Evolutionary conservation across 2,329 filamentous ascomycete genomes (phyloP).

Genomic region (Cercospora sp.): DNA sequence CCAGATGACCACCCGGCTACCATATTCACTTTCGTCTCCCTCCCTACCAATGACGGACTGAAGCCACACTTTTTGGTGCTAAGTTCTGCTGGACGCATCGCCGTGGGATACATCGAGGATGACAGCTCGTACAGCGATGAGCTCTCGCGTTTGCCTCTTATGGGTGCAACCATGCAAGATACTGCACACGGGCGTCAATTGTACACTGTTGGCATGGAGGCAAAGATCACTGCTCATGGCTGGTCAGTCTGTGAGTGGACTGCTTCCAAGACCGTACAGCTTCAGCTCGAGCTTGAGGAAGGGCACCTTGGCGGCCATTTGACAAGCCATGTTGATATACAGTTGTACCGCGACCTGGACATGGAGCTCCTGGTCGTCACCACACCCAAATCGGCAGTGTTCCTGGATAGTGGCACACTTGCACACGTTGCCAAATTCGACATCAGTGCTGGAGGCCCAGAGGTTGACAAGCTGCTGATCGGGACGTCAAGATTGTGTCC

Average conservation of each 20-base stretch:
- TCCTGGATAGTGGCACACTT: conserved; percentile 30
- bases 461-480: conserved; percentile 23
- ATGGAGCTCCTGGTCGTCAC: conserved; percentile 31
- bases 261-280: conserved; percentile 9
- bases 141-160: conserved; percentile 29
- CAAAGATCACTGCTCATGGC: conserved; percentile 21
- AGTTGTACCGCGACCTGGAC: conserved; percentile 27
- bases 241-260: conserved; percentile 27
- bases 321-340: conserved; percentile 26
- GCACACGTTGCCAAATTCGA: conserved; percentile 24
- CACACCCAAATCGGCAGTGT: conserved; percentile 19
- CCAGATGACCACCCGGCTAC: conserved; percentile 60
- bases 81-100: conserved; percentile 63
- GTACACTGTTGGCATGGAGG: conserved; percentile 31
- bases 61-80: conserved; percentile 58
- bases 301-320: conserved; percentile 20
- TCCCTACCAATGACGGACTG: conserved; percentile 36
- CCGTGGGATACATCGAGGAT: conserved; percentile 56
- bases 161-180: conserved; percentile 32
- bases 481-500: conserved; percentile 47
- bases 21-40: conserved; percentile 63
- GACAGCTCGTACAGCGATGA: conserved; percentile 30
- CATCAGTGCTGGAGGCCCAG: conserved; percentile 6
- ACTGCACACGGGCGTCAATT: conserved; percentile 24
- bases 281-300: conserved; percentile 20